A percentile compares a stretch with the other conserved stretches of the same genome.
phyloP scores from a whole-genome alignment of 2,329 filamentous ascomycete species.

The Nemania diffusa region DNA sequence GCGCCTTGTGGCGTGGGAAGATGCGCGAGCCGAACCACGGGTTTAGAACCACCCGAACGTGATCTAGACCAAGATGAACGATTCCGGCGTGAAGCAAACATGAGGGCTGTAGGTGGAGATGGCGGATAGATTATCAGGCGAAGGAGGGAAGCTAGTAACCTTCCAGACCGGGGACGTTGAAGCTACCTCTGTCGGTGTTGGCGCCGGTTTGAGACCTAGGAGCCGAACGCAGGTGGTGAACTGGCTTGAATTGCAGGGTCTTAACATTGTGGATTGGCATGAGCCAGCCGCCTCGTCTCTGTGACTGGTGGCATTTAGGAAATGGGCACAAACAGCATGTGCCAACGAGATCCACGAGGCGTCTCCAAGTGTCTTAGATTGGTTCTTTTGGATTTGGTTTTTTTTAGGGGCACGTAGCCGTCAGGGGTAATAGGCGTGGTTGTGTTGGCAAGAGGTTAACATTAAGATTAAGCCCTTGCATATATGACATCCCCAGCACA shows the following conservation, averaged over 20 bases:
- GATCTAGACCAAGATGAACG: constrained; percentile 38
- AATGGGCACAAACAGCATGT: constrained; percentile 8
- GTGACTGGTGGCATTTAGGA: constrained; percentile 14
- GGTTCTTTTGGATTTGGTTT: background rate
- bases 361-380: constrained; percentile 8
- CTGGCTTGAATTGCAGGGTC: constrained; percentile 3
- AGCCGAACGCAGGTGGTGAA: background rate
- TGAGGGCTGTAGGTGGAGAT: constrained; percentile 6
- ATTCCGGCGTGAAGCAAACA: constrained; percentile 17
- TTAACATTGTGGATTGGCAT: constrained; percentile 15
- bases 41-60: constrained; percentile 23
- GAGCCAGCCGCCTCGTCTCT: constrained; percentile 15
- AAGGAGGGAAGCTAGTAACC: constrained; percentile 27
- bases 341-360: constrained; percentile 25
- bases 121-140: background rate
- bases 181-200: constrained; percentile 36
- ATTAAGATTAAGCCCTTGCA: constrained; percentile 18
- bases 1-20: constrained; percentile 35
- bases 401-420: background rate
- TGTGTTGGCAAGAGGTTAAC: constrained; percentile 12
- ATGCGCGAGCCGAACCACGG: constrained; percentile 25
- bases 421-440: constrained; percentile 13
- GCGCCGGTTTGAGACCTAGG: constrained; percentile 15
- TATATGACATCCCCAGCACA: background rate
- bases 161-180: constrained; percentile 33